phyloP scores from a whole-genome alignment of 192 early-diverging fungal species.

The Mycoemilia scoparia region DNA sequence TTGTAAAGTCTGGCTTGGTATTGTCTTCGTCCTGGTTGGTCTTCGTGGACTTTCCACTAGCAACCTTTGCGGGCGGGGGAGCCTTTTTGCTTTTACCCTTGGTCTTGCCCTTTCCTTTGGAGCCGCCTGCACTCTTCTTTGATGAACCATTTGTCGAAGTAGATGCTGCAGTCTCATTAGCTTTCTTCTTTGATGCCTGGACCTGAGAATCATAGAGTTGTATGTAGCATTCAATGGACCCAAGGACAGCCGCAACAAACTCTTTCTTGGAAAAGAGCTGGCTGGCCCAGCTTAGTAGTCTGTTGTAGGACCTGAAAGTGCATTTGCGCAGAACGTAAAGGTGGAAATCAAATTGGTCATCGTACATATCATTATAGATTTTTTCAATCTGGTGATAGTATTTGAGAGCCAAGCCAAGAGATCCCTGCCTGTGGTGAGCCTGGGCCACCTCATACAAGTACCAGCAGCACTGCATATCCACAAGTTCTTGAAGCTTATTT shows the following conservation, averaged over 20 bases:
- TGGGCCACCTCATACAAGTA: constrained; percentile 63
- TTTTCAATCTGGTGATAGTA: constrained; percentile 67
- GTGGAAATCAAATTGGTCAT: constrained; percentile 96
- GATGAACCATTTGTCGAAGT: too few relatives aligned
- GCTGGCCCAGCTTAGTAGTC: constrained; percentile 65
- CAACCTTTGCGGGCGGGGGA: too few relatives aligned
- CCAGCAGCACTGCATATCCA: constrained; percentile 88
- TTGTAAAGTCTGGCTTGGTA: too few relatives aligned
- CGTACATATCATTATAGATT: constrained; percentile 66
- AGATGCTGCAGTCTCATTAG: too few relatives aligned
- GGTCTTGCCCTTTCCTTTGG: too few relatives aligned
- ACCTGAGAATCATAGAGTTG: constrained; percentile 20
- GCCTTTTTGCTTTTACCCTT: too few relatives aligned
- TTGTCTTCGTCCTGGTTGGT: too few relatives aligned
- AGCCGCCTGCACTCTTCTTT: too few relatives aligned
- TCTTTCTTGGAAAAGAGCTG: constrained; percentile 45
- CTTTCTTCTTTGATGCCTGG: too few relatives aligned
- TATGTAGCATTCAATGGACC: constrained; percentile 46
- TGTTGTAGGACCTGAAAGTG: constrained; percentile 71
- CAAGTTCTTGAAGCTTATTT: constrained; percentile 58
- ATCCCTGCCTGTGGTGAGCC: constrained; percentile 42
- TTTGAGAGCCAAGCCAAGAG: constrained; percentile 71
- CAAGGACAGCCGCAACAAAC: constrained; percentile 55
- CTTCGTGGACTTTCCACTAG: too few relatives aligned
- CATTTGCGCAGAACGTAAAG: constrained; percentile 77